Evolutionary conservation across 805 yeast genomes (phyloP).

Genomic region (Scheffersomyces amazonensis): DNA sequence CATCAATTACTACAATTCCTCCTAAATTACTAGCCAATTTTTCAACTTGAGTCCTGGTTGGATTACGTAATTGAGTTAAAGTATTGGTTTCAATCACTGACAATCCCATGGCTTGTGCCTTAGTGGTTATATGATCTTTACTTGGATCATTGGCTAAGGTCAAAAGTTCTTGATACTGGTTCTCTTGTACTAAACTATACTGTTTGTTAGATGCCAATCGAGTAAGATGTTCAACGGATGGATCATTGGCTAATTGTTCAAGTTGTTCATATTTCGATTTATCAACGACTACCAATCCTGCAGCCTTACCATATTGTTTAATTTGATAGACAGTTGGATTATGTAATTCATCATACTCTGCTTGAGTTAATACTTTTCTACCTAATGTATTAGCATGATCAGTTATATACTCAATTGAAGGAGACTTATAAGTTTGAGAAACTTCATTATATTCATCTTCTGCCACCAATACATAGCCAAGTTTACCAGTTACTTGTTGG

Average conservation of each 20-base stretch:
- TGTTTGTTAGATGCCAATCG: not conserved
- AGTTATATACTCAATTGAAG: conserved; percentile 1
- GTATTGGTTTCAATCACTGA: conserved; percentile 13
- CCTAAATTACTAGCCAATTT: conserved; percentile 4
- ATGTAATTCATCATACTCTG: conserved; percentile 8
- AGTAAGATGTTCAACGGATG: conserved; percentile 13
- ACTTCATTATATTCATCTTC: conserved; percentile 9
- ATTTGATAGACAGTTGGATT: conserved; percentile 2
- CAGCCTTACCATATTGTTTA: conserved; percentile 1
- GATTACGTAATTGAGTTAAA: conserved; percentile 19
- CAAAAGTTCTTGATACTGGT: not conserved
- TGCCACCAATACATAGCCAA: conserved; percentile 9
- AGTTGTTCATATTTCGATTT: conserved; percentile 9
- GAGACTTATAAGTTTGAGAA: not conserved
- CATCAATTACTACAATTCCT: conserved; percentile 5
- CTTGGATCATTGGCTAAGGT: conserved; percentile 9
- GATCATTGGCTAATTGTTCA: conserved; percentile 18
- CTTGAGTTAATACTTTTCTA: conserved; percentile 11
- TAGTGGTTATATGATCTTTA: conserved; percentile 25
- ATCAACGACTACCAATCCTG: not conserved
- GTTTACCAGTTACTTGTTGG: conserved; percentile 9
- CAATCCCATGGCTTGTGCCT: conserved; percentile 27
- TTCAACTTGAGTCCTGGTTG: conserved; percentile 15
- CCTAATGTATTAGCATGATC: conserved; percentile 9
- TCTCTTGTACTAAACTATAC: not conserved